Evolutionary conservation across 1,284 basidiomycete species (phyloP), one percentile per base, ranked within the genome.

Genomic region (Tilletia caries): DNA sequence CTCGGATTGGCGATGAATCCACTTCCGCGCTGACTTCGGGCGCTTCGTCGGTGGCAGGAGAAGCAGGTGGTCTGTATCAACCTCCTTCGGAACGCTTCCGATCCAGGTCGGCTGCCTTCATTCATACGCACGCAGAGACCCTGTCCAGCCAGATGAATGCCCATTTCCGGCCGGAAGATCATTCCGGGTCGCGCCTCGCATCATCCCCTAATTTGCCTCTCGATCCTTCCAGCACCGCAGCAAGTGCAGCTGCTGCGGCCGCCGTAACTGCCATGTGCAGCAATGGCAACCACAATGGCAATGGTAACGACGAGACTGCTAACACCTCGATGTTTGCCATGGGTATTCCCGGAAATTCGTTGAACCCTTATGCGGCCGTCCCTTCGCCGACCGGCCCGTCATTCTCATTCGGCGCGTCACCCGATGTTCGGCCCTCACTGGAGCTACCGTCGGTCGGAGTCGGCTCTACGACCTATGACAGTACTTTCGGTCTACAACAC

Each of bases 371-470:
- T 15, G 58, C 58, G 4, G 58, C 58, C 13, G 58, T 29, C 32
- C 33, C 58, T 18, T 29, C 33, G 12, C 32, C 58, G 32, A 20
- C 58, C 32, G 58, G 27, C 6, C 58, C 58, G 13, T n/a, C 58
- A 5, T 62, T 62, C 32, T 62, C 58, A 2, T 62, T 62, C 32
- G 58, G 58, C 15, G 58, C 58, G 12, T 62, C 58, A 15, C 58
- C 58, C n/a, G 58, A 62, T 23, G n/a, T 62, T 37, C 58, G 58
- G 6, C 58, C 58, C 33, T 33, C 58, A 18, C 2, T 34, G 27
- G 58, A 62, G 2, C 58, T 62, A 12, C 58, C 58, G 18, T 12
- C 29, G 15, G n/a, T 62, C 18, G 58, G 33, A 18, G 3, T 18
- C 15, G 20, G 46, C 46, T 25, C 15, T 18, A 50, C 46, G 46